These are phyloP conservation scores for Aureobasidium subglaciale DNA, from an alignment of 2,329 filamentous ascomycete genomes.

Conservation along the genomic window DNA sequence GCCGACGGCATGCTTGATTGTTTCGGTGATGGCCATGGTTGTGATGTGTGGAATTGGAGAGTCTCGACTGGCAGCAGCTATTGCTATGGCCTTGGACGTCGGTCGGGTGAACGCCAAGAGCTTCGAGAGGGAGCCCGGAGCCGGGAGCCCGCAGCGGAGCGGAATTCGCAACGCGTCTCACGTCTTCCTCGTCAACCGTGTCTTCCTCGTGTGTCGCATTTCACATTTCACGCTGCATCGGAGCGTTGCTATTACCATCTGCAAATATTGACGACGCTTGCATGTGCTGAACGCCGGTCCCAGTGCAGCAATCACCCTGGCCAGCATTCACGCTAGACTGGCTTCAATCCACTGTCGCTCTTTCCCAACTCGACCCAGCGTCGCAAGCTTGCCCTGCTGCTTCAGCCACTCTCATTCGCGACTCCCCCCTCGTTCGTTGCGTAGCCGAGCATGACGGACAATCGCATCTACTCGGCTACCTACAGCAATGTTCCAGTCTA, in stretches of 20 bases:
- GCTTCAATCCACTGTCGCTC: neutral
- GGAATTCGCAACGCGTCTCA: neutral
- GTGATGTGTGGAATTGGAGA: constrained; percentile 4
- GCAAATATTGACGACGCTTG: neutral
- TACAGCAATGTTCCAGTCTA: constrained; percentile 76
- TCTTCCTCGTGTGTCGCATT: neutral
- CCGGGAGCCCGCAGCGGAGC: too few species aligned
- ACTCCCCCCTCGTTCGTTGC: neutral
- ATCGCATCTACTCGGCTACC: constrained; percentile 54
- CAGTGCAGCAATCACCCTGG: constrained; percentile 8
- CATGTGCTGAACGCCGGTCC: neutral
- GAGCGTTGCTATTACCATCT: neutral
- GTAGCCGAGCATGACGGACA: constrained; percentile 17
- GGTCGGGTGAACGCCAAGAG: neutral
- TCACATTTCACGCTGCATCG: neutral
- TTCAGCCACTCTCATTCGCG: neutral
- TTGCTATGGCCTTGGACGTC: constrained; percentile 7
- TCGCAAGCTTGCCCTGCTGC: neutral
- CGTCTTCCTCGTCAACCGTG: neutral
- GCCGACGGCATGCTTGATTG: constrained; percentile 43
- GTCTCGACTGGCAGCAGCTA: neutral
- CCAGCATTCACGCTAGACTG: too few species aligned
- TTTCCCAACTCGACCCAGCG: neutral
- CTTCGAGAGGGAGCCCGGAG: too few species aligned
- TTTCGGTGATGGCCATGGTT: constrained; percentile 38